Evolutionary conservation across 2,329 filamentous ascomycete species (phyloP).

Genomic region (Didymella pomorum): DNA sequence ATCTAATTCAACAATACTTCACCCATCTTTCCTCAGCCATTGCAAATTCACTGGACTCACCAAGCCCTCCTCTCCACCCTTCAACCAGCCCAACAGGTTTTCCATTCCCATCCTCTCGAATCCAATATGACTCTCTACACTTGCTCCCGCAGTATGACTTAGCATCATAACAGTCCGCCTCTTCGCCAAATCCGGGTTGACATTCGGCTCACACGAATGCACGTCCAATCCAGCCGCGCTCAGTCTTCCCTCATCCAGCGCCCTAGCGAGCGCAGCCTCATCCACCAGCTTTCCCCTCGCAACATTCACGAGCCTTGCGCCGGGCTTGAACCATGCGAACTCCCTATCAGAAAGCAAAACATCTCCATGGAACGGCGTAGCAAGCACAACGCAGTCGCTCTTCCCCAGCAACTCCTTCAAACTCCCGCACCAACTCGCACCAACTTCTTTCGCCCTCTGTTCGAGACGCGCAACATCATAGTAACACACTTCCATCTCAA

Average conservation of each 20-base stretch:
- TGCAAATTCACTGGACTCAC: constrained; percentile 71
- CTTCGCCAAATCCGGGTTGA: constrained; percentile 58
- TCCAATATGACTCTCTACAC: constrained; percentile 70
- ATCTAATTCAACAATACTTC: not conserved
- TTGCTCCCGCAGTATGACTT: constrained; percentile 73
- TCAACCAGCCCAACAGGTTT: constrained; percentile 69
- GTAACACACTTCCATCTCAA: constrained; percentile 73
- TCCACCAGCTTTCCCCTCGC: constrained; percentile 71
- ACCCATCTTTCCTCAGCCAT: constrained; percentile 51
- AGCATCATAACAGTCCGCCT: constrained; percentile 64
- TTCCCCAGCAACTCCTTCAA: constrained; percentile 62
- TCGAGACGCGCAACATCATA: constrained; percentile 64
- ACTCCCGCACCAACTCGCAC: constrained; percentile 61
- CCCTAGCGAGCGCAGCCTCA: constrained; percentile 68
- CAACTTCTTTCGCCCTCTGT: constrained; percentile 57
- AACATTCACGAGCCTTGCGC: constrained; percentile 70
- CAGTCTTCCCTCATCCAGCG: constrained; percentile 63
- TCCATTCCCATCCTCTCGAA: constrained; percentile 73
- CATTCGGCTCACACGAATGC: constrained; percentile 66
- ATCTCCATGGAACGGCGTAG: constrained; percentile 63
- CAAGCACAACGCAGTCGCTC: constrained; percentile 69
- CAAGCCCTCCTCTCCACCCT: constrained; percentile 57
- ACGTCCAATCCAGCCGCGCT: constrained; percentile 69
- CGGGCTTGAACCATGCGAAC: constrained; percentile 62
- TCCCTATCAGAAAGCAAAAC: constrained; percentile 60